Conservation (phyloP, 2,329 filamentous ascomycete species). For the Botrytis fabae region DNA sequence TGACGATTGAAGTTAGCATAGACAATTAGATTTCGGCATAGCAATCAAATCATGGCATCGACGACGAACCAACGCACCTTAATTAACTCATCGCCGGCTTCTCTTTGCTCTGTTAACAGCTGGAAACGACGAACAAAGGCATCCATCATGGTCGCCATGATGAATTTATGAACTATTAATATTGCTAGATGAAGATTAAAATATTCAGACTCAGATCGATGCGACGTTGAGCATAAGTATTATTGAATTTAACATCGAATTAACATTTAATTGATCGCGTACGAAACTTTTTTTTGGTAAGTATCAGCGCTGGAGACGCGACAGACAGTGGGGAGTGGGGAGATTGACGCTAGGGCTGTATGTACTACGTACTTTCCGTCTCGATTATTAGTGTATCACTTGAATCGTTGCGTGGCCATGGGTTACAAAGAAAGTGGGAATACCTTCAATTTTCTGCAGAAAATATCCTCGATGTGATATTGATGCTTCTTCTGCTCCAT, state of each 20-base stretch:
- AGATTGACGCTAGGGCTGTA: not conserved
- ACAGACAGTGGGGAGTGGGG: constrained; percentile 6
- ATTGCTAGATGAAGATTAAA: not conserved
- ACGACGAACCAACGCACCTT: constrained; percentile 43
- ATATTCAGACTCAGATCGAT: not conserved
- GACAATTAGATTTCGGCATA: not conserved
- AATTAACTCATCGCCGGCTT: constrained; percentile 48
- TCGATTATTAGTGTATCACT: not conserved
- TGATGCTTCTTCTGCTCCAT: not conserved
- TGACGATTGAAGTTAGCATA: constrained; percentile 18
- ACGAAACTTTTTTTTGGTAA: not conserved
- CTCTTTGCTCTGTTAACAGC: constrained; percentile 46
- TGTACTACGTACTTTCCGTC: not conserved
- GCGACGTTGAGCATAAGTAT: not conserved
- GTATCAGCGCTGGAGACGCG: constrained; percentile 20
- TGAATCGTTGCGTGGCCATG: not conserved
- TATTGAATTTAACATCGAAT: not conserved
- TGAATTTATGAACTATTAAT: not conserved
- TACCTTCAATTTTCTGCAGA: not conserved
- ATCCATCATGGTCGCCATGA: constrained; percentile 41
- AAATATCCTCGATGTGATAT: not conserved
- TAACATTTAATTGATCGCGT: constrained; percentile 11
- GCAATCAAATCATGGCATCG: not conserved
- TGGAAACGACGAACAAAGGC: constrained; percentile 51
- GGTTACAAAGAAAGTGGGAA: not conserved